These are phyloP conservation scores for Jacaranda mimosifolia DNA, from an alignment of 257 asterid genomes.

Conservation along the genomic window DNA sequence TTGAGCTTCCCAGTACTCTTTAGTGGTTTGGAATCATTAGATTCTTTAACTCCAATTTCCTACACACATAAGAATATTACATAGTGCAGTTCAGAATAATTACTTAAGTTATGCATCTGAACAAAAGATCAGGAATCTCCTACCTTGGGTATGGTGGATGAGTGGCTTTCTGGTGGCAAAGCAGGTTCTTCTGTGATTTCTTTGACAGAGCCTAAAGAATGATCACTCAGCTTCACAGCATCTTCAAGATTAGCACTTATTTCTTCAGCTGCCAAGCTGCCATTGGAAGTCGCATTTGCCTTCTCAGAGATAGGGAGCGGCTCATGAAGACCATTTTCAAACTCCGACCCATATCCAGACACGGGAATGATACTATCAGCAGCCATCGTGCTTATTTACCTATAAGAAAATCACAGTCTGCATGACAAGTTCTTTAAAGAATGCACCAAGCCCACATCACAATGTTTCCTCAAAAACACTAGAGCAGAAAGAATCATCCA, in stretches of 20 bases:
- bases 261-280: conserved; percentile 38
- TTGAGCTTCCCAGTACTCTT: conserved; percentile 43
- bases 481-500: neutral
- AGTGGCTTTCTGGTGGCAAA: conserved; percentile 41
- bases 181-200: conserved; percentile 36
- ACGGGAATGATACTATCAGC: conserved; percentile 43
- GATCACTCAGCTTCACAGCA: conserved; percentile 43
- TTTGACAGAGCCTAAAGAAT: conserved; percentile 32
- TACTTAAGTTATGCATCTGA: neutral
- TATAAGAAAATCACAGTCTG: conserved; percentile 14
- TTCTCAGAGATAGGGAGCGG: conserved; percentile 42
- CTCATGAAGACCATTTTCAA: conserved; percentile 48
- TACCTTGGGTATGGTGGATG: conserved; percentile 40
- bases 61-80: conserved; percentile 30
- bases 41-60: conserved; percentile 43
- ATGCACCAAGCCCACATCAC: conserved; percentile 14
- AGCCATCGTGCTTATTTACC: conserved; percentile 52
- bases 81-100: conserved; percentile 3
- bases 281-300: conserved; percentile 43
- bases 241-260: conserved; percentile 47
- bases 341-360: conserved; percentile 38
- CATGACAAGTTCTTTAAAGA: conserved; percentile 19
- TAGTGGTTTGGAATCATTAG: conserved; percentile 39
- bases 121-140: neutral
- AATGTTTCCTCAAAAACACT: neutral